phyloP scores from a whole-genome alignment of 306 rosid species.

The Styphnolobium japonicum region DNA sequence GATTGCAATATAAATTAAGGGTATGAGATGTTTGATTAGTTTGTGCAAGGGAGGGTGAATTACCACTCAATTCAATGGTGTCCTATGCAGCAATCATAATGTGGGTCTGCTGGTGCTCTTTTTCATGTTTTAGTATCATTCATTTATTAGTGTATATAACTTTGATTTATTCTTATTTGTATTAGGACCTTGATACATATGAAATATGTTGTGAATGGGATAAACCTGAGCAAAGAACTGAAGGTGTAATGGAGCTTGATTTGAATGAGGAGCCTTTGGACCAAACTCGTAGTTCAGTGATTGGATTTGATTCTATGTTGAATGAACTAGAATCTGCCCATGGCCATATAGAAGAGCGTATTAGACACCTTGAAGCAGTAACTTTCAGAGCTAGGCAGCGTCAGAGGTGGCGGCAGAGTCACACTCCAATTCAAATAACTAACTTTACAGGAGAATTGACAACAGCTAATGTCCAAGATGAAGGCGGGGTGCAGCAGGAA shows the following conservation, averaged over 20 bases:
- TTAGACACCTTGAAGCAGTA: conserved; percentile 57
- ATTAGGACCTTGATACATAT: conserved; percentile 17
- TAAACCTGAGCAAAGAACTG: conserved; percentile 34
- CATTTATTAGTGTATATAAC: not conserved
- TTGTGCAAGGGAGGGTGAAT: not conserved
- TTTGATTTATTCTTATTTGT: not conserved
- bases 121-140: not conserved
- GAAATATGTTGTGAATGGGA: conserved; percentile 18
- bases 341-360: conserved; percentile 55
- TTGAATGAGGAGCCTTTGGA: conserved; percentile 50
- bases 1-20: not conserved
- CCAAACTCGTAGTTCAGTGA: conserved; percentile 31
- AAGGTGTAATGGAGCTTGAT: conserved; percentile 52
- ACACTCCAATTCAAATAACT: conserved; percentile 26
- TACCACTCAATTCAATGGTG: not conserved
- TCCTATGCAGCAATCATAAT: not conserved
- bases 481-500: not conserved
- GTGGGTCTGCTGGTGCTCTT: not conserved
- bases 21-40: not conserved
- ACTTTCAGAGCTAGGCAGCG: conserved; percentile 50
- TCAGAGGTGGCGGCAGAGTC: conserved; percentile 37
- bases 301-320: conserved; percentile 38
- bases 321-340: conserved; percentile 50
- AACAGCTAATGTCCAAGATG: conserved; percentile 10
- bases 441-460: conserved; percentile 21